Percentiles rank a stretch among this genome's conserved stretches.
These are phyloP conservation scores for Lasiodiplodia hormozganensis DNA, from an alignment of 2,329 filamentous ascomycete species.

Conservation along the genomic window DNA sequence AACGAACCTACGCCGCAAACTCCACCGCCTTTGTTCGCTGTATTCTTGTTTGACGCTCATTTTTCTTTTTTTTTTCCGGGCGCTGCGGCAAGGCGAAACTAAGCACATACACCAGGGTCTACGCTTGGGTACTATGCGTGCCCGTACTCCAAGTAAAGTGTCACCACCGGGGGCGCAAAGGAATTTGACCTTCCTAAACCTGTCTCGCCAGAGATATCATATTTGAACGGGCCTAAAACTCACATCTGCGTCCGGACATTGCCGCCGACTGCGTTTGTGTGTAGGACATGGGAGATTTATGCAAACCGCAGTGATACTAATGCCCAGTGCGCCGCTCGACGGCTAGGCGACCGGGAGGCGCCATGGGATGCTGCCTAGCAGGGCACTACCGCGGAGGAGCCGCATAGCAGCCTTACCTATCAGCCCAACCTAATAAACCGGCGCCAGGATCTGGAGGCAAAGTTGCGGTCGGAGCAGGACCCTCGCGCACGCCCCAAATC, in stretches of 20 bases:
- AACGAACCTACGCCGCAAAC: not conserved
- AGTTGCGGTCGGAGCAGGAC: not conserved
- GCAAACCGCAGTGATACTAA: not conserved
- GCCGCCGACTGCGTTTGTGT: no score
- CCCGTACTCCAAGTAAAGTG: not conserved
- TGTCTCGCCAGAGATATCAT: no score
- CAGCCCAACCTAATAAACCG: not conserved
- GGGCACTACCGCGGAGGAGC: not conserved
- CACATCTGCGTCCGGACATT: no score
- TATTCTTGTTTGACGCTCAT: not conserved
- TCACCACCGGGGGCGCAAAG: not conserved
- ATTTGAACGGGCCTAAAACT: no score
- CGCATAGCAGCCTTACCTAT: not conserved
- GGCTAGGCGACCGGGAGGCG: not conserved
- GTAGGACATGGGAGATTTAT: not conserved
- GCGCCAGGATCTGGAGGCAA: no score
- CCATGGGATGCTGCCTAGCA: not conserved
- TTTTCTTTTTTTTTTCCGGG: not conserved
- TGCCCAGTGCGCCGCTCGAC: not conserved
- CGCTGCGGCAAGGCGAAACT: not conserved
- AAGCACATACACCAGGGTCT: not conserved
- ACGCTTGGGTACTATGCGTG: not conserved
- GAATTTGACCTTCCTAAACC: no score
- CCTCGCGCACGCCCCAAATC: not conserved
- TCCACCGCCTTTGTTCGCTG: not conserved